These are phyloP conservation scores for Aquilaria agallochum DNA, from an alignment of 441 rosid genomes.

Conservation along the genomic window DNA sequence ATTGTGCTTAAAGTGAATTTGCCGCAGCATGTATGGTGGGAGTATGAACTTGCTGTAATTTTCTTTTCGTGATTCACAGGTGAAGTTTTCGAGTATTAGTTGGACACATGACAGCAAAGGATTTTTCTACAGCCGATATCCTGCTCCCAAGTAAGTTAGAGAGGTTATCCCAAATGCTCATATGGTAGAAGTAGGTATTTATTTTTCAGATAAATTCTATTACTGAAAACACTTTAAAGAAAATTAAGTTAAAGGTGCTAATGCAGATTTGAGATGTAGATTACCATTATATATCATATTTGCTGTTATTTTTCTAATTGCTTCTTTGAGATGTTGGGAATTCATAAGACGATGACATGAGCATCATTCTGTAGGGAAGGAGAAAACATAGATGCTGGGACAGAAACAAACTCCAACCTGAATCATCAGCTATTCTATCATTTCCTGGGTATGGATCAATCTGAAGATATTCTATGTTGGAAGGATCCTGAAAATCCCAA, in stretches of 20 bases:
- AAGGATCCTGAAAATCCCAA: slow-evolving; percentile 80
- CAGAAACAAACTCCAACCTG: slow-evolving; percentile 81
- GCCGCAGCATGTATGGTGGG: background rate
- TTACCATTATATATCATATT: too few relatives aligned
- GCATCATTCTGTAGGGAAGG: slow-evolving; percentile 55
- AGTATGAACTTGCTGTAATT: background rate
- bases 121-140: slow-evolving; percentile 89
- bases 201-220: too few relatives aligned
- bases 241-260: background rate
- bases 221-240: too few relatives aligned
- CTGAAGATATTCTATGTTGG: slow-evolving; percentile 93
- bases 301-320: background rate
- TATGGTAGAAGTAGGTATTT: too few relatives aligned
- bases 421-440: slow-evolving; percentile 81
- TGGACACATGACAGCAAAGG: slow-evolving; percentile 93
- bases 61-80: slow-evolving; percentile 35
- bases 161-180: too few relatives aligned
- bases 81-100: slow-evolving; percentile 64
- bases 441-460: slow-evolving; percentile 75
- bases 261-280: background rate
- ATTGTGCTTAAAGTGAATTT: background rate
- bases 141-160: slow-evolving; percentile 77
- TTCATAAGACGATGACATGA: background rate
- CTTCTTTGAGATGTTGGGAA: background rate
- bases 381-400: slow-evolving; percentile 84